These are phyloP conservation scores for Theobroma cacao DNA, from an alignment of 345 rosid species.

Conservation along the genomic window DNA sequence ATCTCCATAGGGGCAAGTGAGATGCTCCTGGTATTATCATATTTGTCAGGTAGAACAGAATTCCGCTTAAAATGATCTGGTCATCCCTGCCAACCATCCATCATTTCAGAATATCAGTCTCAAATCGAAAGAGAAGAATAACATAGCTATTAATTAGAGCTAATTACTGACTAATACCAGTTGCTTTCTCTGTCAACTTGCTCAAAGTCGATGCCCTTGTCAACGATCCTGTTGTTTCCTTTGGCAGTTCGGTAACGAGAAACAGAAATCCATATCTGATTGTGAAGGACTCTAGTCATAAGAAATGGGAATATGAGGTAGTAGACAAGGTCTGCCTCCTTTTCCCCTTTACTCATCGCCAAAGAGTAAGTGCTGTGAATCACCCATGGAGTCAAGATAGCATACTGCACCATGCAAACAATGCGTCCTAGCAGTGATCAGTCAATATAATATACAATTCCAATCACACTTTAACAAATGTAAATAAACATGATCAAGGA, in stretches of 20 bases:
- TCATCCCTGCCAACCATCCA: conserved; percentile 33
- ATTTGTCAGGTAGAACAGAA: conserved; percentile 20
- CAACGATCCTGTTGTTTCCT: conserved; percentile 50
- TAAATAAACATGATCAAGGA: background rate
- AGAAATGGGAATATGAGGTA: conserved; percentile 38
- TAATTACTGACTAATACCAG: conserved; percentile 46
- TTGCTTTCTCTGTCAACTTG: conserved; percentile 65
- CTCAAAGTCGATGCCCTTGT: conserved; percentile 58
- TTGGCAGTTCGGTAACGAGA: conserved; percentile 49
- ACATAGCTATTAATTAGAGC: background rate
- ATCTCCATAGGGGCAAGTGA: conserved; percentile 39
- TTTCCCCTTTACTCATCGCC: conserved; percentile 15
- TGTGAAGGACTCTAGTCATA: conserved; percentile 44
- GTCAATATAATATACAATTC: too few relatives aligned
- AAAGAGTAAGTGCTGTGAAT: conserved; percentile 39
- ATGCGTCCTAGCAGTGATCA: too few relatives aligned
- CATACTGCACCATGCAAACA: conserved; percentile 29
- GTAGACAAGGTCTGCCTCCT: conserved; percentile 33
- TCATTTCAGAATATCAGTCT: too few relatives aligned
- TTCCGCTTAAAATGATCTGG: conserved; percentile 40
- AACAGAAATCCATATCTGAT: conserved; percentile 58
- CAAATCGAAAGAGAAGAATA: too few relatives aligned
- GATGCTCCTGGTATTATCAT: conserved; percentile 22
- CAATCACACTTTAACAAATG: background rate
- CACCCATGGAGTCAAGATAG: conserved; percentile 58